Evolutionary conservation across 208 protist species (phyloP).

Genomic region (Crithidia acanthocephali): DNA sequence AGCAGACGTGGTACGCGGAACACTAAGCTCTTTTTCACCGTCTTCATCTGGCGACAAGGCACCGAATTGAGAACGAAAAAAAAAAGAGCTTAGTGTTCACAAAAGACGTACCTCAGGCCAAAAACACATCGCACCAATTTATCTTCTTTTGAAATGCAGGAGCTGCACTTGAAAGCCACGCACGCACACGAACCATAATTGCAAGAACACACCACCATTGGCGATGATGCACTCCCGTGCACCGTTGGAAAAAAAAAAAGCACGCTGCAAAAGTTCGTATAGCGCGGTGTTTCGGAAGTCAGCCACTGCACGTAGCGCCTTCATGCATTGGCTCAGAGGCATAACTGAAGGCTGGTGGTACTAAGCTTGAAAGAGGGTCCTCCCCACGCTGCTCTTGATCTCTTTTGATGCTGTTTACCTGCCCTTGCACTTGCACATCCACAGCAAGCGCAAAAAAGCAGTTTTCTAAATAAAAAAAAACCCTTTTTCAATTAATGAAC

Average conservation of each 20-base stretch:
- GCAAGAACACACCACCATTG: too few relatives aligned
- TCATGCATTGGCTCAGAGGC: slow-evolving; percentile 6
- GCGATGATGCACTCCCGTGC: too few relatives aligned
- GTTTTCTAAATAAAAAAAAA: slow-evolving; percentile 4
- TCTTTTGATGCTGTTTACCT: slow-evolving; percentile 8
- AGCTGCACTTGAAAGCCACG: too few relatives aligned
- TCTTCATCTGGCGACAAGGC: slow-evolving; percentile 3
- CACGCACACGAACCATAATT: too few relatives aligned
- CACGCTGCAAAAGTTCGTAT: too few relatives aligned
- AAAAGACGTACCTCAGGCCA: too few relatives aligned
- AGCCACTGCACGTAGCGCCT: neutral
- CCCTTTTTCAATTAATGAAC: neutral
- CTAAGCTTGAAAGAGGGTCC: neutral
- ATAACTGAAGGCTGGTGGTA: neutral
- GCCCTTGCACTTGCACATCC: neutral
- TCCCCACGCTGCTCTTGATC: neutral
- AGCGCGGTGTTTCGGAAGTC: too few relatives aligned
- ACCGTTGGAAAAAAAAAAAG: too few relatives aligned
- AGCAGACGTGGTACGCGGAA: neutral
- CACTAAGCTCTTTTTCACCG: neutral
- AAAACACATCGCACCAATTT: too few relatives aligned
- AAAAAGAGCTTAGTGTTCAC: neutral
- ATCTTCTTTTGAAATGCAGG: too few relatives aligned
- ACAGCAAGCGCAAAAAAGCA: neutral
- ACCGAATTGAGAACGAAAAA: neutral